phyloP scores from a whole-genome alignment of 345 rosid species.

The Hibiscus tridactylites region DNA sequence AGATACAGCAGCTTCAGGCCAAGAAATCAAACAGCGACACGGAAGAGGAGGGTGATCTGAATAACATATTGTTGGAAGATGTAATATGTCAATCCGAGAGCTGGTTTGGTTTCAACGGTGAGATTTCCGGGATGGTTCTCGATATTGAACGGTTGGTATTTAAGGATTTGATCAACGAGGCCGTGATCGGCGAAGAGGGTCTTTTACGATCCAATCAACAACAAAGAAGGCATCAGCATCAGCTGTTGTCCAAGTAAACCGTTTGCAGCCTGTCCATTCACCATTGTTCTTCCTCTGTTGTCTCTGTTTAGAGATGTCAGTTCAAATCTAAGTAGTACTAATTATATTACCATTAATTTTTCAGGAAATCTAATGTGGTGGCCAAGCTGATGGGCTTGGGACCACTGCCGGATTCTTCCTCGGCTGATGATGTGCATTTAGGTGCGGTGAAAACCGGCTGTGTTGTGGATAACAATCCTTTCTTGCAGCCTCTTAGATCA shows the following conservation, averaged over 20 bases:
- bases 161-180: conserved; percentile 78
- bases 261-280: too few relatives aligned
- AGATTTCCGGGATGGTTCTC: conserved; percentile 52
- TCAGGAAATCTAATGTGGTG: too few relatives aligned
- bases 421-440: not conserved
- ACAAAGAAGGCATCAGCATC: conserved; percentile 45
- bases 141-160: conserved; percentile 74
- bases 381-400: not conserved
- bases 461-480: not conserved
- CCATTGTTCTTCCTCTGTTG: too few relatives aligned
- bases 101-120: conserved; percentile 52
- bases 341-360: too few relatives aligned
- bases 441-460: too few relatives aligned
- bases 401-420: not conserved
- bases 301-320: too few relatives aligned
- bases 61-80: conserved; percentile 53
- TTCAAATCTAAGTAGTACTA: too few relatives aligned
- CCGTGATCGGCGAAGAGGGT: conserved; percentile 42
- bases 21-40: conserved; percentile 35
- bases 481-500: not conserved
- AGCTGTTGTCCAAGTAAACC: conserved; percentile 42
- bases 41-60: conserved; percentile 52
- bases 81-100: conserved; percentile 50
- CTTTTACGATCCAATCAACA: conserved; percentile 22
- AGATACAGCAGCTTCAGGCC: conserved; percentile 50